phyloP scores from a whole-genome alignment of 345 rosid genomes.

The Euphorbia tirucalli region DNA sequence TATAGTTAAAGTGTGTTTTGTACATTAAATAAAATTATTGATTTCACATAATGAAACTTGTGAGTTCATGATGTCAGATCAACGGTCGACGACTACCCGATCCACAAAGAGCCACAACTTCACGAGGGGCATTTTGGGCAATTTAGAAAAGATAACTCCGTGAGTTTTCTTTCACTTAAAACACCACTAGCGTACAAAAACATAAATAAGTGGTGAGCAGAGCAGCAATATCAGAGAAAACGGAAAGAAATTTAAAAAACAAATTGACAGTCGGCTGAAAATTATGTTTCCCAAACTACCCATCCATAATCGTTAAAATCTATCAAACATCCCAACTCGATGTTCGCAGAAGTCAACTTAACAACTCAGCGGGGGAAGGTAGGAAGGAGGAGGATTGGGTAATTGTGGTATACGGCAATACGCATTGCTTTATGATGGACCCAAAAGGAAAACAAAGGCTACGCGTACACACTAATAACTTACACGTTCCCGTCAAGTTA shows the following conservation, averaged over 20 bases:
- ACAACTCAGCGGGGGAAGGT: slow-evolving; percentile 14
- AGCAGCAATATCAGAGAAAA: slow-evolving; percentile 18
- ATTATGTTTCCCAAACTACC: slow-evolving; percentile 16
- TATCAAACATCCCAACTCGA: not conserved
- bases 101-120: too few relatives aligned
- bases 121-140: too few relatives aligned
- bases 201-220: not conserved
- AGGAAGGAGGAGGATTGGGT: slow-evolving; percentile 26
- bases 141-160: too few relatives aligned
- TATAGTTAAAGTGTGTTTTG: too few relatives aligned
- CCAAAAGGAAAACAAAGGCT: slow-evolving; percentile 1
- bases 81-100: too few relatives aligned
- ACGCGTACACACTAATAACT: slow-evolving; percentile 32
- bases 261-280: not conserved
- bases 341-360: slow-evolving; percentile 3
- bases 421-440: not conserved
- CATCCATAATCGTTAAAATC: not conserved
- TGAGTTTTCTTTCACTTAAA: too few relatives aligned
- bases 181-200: slow-evolving; percentile 10
- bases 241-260: too few relatives aligned
- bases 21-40: too few relatives aligned
- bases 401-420: not conserved
- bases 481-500: slow-evolving; percentile 37
- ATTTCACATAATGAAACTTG: too few relatives aligned
- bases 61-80: too few relatives aligned